A percentile compares a stretch with the other conserved stretches of the same genome.
Conservation (phyloP, 78 protist genomes). For the Dictyostelium citrinum region DNA sequence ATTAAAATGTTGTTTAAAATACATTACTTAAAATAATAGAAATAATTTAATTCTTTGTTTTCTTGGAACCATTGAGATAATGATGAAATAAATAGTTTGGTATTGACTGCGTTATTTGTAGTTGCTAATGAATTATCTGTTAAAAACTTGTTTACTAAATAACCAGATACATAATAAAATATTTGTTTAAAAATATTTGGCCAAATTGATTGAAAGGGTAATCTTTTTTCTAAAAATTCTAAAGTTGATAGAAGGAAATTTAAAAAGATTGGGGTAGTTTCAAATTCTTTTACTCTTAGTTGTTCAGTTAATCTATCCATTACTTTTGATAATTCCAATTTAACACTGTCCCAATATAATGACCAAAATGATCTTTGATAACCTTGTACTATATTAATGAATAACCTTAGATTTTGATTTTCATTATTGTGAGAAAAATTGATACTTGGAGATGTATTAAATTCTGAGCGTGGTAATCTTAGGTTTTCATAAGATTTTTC, state of each 20-base stretch:
- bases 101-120: constrained; percentile 21
- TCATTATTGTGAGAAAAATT: constrained; percentile 3
- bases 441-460: not conserved
- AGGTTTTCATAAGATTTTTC: not conserved
- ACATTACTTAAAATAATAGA: constrained; percentile 58
- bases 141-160: constrained; percentile 3
- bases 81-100: constrained; percentile 39
- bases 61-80: constrained; percentile 64
- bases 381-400: not conserved
- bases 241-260: constrained; percentile 19
- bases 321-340: constrained; percentile 18
- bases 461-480: not conserved
- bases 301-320: constrained; percentile 10
- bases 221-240: constrained; percentile 46
- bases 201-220: constrained; percentile 62
- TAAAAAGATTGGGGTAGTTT: not conserved
- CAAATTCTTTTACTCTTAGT: not conserved
- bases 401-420: not conserved
- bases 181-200: constrained; percentile 56
- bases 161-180: constrained; percentile 22
- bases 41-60: constrained; percentile 43
- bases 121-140: not conserved
- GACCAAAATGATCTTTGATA: constrained; percentile 43
- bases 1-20: not conserved
- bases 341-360: constrained; percentile 33